Base-by-base conservation (phyloP, 73 alveolate species). In the Diophrys sp. region DNA sequence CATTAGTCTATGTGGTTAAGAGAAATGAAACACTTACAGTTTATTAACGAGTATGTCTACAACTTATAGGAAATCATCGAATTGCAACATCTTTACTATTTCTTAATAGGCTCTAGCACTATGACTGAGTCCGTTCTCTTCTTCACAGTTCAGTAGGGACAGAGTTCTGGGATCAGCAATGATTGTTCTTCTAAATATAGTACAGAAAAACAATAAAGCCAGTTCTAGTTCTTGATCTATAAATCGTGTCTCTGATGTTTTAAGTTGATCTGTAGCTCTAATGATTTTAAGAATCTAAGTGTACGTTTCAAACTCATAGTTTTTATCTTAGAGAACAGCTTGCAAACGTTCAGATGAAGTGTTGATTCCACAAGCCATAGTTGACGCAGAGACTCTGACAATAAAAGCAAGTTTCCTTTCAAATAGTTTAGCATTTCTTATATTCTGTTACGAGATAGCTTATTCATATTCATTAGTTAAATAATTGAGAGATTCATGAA, bases 91-190 rank as follows among this genome's bases (percentile, higher is more conserved):
- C 23, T 82, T 30, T 0, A 78, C 90, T 8, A 82, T 57, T n/a
- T 75, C 56, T 27, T 31, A 72, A 27, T 71, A 67, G 1, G 84
- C 69, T 33, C 54, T 74, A 11, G 79, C 11, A 2, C 56, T 23
- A 55, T 68, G 29, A 2, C 18, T 68, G 54, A 2, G 1, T 26
- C 23, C 56, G 25, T 18, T 24, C 2, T 18, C 31, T 31, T 18
- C 54, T 23, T 18, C 34, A 2, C 26, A 44, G 2, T 44, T 23
- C 23, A 68, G 11, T 2, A 26, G 5, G 5, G 75, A 11, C 2
- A 68, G 75, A 55, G 75, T 67, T 33, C 81, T 82, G 30, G 90
- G 90, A 33, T 82, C 90, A 0, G 84, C 74, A 1, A 82, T 5
- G 26, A 82, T 74, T 31, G 67, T 69, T 11, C 76, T 66, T 33